Conservation (phyloP, 495 filamentous ascomycete genomes). For the Gamarada debralockiae region DNA sequence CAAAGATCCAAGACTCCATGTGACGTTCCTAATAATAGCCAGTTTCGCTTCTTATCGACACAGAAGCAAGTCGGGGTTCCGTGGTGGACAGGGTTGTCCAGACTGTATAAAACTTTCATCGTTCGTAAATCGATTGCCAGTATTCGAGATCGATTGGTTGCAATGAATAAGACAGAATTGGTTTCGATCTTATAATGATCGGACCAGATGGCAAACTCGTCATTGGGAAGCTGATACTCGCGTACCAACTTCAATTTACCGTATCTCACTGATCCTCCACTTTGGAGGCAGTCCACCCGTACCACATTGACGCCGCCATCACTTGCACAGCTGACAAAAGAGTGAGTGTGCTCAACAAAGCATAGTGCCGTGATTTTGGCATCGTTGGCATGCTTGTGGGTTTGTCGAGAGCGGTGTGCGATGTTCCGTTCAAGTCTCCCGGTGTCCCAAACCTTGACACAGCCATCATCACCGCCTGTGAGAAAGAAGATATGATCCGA, state of each 20-base stretch:
- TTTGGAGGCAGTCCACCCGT: slow-evolving; percentile 70
- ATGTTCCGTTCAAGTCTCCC: slow-evolving; percentile 85
- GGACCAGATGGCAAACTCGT: slow-evolving; percentile 83
- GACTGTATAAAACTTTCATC: slow-evolving; percentile 75
- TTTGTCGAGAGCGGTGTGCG: slow-evolving; percentile 82
- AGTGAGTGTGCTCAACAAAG: slow-evolving; percentile 93
- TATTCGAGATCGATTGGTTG: slow-evolving; percentile 80
- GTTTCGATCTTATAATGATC: slow-evolving; percentile 86
- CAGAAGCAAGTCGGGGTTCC: slow-evolving; percentile 93
- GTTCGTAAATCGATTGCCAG: slow-evolving; percentile 83
- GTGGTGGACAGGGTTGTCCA: slow-evolving; percentile 91
- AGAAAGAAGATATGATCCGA: slow-evolving; percentile 95
- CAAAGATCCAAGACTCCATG: slow-evolving; percentile 92
- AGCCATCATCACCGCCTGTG: slow-evolving; percentile 88
- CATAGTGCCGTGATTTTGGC: slow-evolving; percentile 74
- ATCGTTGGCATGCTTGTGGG: slow-evolving; percentile 65
- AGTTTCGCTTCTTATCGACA: slow-evolving; percentile 76
- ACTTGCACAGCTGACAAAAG: slow-evolving; percentile 81
- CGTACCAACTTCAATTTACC: slow-evolving; percentile 71
- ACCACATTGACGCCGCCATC: slow-evolving; percentile 91
- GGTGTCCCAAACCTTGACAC: slow-evolving; percentile 92
- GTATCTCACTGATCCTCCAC: slow-evolving; percentile 60
- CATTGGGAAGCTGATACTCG: slow-evolving; percentile 70
- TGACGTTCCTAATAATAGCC: slow-evolving; percentile 87
- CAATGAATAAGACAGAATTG: slow-evolving; percentile 75